phyloP scores from a whole-genome alignment of 805 yeast species.

The Yamadazyma philogaea region DNA sequence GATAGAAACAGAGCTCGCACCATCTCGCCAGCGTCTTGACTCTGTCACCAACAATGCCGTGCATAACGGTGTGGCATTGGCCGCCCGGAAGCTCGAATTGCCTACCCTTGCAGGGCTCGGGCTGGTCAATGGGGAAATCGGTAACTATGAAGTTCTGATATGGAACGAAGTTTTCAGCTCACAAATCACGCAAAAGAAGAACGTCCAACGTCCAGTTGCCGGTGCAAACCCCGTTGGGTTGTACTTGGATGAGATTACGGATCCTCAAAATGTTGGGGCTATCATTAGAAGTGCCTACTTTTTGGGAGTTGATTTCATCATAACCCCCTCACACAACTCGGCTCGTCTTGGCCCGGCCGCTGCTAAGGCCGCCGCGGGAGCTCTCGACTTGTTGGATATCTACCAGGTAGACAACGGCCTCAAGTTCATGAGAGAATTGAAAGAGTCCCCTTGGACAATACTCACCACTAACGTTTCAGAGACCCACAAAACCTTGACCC shows the following conservation, averaged over 20 bases:
- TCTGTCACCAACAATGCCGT: conserved; percentile 62
- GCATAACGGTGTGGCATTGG: conserved; percentile 77
- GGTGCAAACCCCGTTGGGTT: conserved; percentile 59
- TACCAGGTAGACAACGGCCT: conserved; percentile 58
- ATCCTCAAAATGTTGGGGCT: conserved; percentile 87
- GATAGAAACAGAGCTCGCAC: conserved; percentile 33
- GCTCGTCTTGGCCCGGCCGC: conserved; percentile 77
- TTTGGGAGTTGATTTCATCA: conserved; percentile 78
- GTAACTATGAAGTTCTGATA: conserved; percentile 6
- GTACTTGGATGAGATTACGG: conserved; percentile 75
- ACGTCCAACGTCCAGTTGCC: conserved; percentile 17
- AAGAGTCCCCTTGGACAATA: conserved; percentile 64
- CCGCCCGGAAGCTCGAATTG: conserved; percentile 52
- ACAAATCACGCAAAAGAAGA: conserved; percentile 8
- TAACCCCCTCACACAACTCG: conserved; percentile 64
- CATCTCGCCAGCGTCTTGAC: conserved; percentile 54
- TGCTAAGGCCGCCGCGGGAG: conserved; percentile 80
- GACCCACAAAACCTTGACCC: conserved; percentile 32
- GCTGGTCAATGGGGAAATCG: conserved; percentile 13
- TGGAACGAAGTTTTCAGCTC: conserved; percentile 9
- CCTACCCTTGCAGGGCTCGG: conserved; percentile 31
- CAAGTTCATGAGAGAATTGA: conserved; percentile 55
- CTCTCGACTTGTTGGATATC: conserved; percentile 69
- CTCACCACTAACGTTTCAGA: conserved; percentile 54
- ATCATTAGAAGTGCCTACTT: conserved; percentile 75